Conservation (phyloP, 768 basidiomycete genomes). For the Tricholoma bakamatsutake region DNA sequence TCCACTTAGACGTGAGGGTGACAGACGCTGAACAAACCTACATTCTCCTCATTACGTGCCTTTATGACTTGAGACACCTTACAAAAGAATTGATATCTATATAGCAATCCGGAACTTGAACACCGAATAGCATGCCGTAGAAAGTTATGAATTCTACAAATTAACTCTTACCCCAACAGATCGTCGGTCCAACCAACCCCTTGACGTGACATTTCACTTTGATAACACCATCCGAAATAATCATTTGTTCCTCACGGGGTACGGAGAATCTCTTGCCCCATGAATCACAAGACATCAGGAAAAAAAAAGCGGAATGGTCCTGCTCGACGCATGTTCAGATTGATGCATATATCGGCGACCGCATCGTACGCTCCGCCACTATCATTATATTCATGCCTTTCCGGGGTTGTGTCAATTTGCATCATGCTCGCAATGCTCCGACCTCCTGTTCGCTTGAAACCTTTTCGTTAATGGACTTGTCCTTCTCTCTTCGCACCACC, state of each 20-base stretch:
- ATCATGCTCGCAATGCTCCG: background rate
- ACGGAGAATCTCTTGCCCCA: background rate
- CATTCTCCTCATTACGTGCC: background rate
- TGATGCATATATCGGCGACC: background rate
- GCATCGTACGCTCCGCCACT: background rate
- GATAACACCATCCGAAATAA: background rate
- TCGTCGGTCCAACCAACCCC: too few species aligned
- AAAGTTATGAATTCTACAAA: background rate
- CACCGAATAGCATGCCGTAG: background rate
- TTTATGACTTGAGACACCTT: background rate
- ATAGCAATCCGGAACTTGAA: too few species aligned
- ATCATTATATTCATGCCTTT: background rate
- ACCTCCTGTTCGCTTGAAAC: background rate
- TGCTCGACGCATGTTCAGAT: too few species aligned
- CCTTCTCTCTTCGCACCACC: background rate
- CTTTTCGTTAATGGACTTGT: background rate
- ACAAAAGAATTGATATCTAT: too few species aligned
- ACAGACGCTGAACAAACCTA: background rate
- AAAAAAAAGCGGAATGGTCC: background rate
- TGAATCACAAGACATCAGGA: background rate
- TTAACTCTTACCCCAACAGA: background rate
- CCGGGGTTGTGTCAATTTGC: background rate
- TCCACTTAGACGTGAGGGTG: background rate
- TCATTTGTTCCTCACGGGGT: background rate
- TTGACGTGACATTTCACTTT: background rate